Evolutionary conservation across 2,329 filamentous ascomycete genomes (phyloP).

Genomic region (Trichoderma sp.): DNA sequence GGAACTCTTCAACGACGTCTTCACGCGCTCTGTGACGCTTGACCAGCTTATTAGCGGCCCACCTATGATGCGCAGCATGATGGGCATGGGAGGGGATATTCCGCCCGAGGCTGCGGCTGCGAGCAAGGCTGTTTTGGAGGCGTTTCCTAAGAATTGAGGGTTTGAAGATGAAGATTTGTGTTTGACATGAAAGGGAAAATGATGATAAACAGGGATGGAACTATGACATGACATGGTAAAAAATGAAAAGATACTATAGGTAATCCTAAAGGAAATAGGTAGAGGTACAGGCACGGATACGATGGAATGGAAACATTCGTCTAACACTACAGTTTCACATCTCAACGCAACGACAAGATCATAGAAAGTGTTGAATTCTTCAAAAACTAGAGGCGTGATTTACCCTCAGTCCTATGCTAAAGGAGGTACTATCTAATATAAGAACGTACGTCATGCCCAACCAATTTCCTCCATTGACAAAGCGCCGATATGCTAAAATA

Average conservation of each 20-base stretch:
- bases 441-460: neutral
- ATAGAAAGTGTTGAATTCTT: neutral
- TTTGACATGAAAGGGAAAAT: neutral
- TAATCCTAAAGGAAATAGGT: neutral
- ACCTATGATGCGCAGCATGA: conserved; percentile 38
- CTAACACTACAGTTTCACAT: neutral
- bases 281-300: neutral
- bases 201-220: neutral
- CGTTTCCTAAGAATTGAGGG: conserved; percentile 22
- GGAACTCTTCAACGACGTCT: conserved; percentile 39
- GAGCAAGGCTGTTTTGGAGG: conserved; percentile 36
- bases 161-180: neutral
- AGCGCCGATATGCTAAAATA: neutral
- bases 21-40: conserved; percentile 39
- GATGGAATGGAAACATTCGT: neutral
- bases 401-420: neutral
- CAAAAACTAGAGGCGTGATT: neutral
- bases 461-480: neutral
- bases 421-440: neutral
- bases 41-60: conserved; percentile 41
- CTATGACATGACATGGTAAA: neutral
- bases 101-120: conserved; percentile 37
- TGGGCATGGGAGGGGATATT: conserved; percentile 41
- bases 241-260: neutral
- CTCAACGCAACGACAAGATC: neutral